Evolutionary conservation across 129 eudicot species (phyloP).

Genomic region (Tagetes patula): DNA sequence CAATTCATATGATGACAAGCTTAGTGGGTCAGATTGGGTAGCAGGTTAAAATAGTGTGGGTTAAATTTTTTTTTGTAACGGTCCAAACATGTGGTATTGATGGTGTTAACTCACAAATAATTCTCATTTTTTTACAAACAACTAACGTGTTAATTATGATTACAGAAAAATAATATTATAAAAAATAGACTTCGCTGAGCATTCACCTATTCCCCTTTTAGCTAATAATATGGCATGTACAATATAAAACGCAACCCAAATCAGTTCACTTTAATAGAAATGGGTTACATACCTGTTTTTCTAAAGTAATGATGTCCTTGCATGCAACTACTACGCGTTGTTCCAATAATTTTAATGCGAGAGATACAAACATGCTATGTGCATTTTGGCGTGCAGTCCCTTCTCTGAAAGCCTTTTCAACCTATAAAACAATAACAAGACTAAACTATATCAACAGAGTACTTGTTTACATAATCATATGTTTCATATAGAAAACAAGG

Average conservation of each 20-base stretch:
- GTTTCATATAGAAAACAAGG: background rate
- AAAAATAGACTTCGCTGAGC: background rate
- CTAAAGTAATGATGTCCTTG: conserved; percentile 89
- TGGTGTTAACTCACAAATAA: background rate
- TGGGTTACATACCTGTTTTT: conserved; percentile 65
- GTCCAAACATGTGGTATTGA: background rate
- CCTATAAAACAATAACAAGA: conserved; percentile 43
- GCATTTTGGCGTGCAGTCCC: conserved; percentile 99
- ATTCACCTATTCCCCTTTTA: background rate
- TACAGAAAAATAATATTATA: background rate
- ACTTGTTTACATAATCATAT: conserved; percentile 2
- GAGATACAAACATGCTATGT: conserved; percentile 94
- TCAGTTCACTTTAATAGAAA: background rate
- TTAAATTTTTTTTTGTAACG: background rate
- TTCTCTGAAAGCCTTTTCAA: conserved; percentile 98
- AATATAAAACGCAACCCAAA: background rate
- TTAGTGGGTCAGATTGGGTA: background rate
- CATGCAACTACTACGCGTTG: conserved; percentile 90
- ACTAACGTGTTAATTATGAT: background rate
- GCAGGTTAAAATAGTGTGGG: background rate
- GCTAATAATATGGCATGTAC: background rate
- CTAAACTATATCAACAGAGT: background rate
- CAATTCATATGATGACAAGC: background rate
- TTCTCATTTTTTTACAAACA: background rate
- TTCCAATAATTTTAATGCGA: conserved; percentile 87